Evolutionary conservation across 2,329 filamentous ascomycete genomes (phyloP).

Genomic region (Fusarium aywerte): DNA sequence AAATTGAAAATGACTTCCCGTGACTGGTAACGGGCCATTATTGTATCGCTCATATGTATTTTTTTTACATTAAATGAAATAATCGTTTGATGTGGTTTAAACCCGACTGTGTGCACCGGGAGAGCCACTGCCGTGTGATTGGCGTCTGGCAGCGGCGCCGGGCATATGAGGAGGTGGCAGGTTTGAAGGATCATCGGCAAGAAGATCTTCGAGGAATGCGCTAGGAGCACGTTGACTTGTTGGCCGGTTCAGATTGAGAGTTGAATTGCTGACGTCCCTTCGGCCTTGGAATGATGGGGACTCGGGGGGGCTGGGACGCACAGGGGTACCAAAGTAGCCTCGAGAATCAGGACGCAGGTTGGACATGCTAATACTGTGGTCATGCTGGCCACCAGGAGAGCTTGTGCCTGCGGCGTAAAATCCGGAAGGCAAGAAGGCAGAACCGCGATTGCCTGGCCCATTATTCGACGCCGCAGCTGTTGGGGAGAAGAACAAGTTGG

Average conservation of each 20-base stretch:
- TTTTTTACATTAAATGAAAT: conserved; percentile 21
- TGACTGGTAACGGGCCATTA: conserved; percentile 16
- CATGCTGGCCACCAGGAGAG: conserved; percentile 58
- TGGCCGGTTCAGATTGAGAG: conserved; percentile 70
- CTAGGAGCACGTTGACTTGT: conserved; percentile 81
- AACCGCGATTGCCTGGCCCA: conserved; percentile 72
- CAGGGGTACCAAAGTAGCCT: conserved; percentile 56
- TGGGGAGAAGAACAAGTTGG: conserved; percentile 93
- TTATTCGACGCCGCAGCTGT: conserved; percentile 79
- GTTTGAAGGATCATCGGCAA: conserved; percentile 75
- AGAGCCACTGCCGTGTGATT: conserved; percentile 39
- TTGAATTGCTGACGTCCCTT: conserved; percentile 70
- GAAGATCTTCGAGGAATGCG: conserved; percentile 88
- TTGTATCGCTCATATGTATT: conserved; percentile 20
- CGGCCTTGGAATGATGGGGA: conserved; percentile 67
- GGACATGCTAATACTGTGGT: conserved; percentile 68
- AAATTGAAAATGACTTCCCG: conserved; percentile 19
- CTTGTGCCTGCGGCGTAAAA: conserved; percentile 83
- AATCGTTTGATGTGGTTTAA: conserved; percentile 23
- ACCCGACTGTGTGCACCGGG: conserved; percentile 44
- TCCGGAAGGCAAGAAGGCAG: conserved; percentile 86
- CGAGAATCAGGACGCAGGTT: conserved; percentile 70
- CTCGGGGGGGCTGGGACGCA: conserved; percentile 68
- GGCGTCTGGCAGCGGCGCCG: conserved; percentile 38
- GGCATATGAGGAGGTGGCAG: conserved; percentile 59